A percentile compares a stretch with the other conserved stretches of the same genome.
phyloP scores from a whole-genome alignment of 805 yeast genomes.

The Sugiyamaella marilandica region DNA sequence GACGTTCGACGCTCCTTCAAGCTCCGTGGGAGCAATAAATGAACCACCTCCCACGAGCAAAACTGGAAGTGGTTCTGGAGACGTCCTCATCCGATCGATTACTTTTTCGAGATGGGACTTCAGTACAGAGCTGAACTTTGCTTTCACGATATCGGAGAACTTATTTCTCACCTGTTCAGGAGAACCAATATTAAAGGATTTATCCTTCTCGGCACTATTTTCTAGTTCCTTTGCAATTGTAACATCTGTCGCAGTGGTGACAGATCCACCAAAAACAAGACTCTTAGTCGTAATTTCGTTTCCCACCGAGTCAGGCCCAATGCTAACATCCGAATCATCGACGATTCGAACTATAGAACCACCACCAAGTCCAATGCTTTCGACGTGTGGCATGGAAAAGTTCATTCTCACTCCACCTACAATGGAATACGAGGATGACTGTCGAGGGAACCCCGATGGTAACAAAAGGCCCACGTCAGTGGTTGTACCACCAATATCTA shows the following conservation, averaged over 20 bases:
- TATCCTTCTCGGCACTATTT: neutral
- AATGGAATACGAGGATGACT: constrained; percentile 39
- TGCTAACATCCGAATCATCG: constrained; percentile 11
- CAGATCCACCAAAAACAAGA: constrained; percentile 41
- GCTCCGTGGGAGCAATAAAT: constrained; percentile 37
- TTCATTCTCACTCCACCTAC: constrained; percentile 49
- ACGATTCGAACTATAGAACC: constrained; percentile 38
- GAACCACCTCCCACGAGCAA: constrained; percentile 50
- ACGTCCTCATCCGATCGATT: constrained; percentile 44
- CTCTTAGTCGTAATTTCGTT: constrained; percentile 36
- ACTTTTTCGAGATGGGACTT: constrained; percentile 36
- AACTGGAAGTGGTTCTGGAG: constrained; percentile 41
- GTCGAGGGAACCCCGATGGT: constrained; percentile 46
- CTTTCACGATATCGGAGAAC: constrained; percentile 24
- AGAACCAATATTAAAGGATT: constrained; percentile 4
- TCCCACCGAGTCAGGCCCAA: constrained; percentile 50
- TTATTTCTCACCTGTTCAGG: constrained; percentile 21
- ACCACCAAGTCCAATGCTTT: constrained; percentile 48
- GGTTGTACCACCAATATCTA: constrained; percentile 50
- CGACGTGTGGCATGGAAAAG: constrained; percentile 46
- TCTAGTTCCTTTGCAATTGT: constrained; percentile 25
- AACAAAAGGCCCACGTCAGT: constrained; percentile 46
- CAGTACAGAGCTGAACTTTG: constrained; percentile 27
- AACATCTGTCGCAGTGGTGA: constrained; percentile 40
- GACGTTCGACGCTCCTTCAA: constrained; percentile 42